Evolutionary conservation across 805 yeast species (phyloP), one percentile per base, ranked within the genome.

Genomic region (Cyberlindnera misumaiensis): DNA sequence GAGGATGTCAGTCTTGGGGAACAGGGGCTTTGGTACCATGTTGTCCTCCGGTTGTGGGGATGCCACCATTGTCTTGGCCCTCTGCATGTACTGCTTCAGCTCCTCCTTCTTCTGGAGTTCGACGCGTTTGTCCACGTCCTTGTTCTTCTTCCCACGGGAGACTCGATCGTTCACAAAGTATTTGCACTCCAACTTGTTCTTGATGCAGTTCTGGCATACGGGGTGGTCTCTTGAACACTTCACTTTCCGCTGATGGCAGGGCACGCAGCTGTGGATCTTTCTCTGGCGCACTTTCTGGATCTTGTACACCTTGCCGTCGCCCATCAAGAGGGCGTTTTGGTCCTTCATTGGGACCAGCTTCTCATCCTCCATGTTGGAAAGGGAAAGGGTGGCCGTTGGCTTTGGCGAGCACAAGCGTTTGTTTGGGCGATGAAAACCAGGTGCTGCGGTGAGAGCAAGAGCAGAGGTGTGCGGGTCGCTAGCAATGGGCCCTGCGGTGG

Each of bases 271-370:
- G 32, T 72, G 61, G 32, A 77, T 75, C 48, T 70, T 70, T 38
- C 84, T 54, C 53, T 77, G 84, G 44, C 84, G 68, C 3, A 77
- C 63, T 42, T 72, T 74, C 48, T 77, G 84, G 13, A 75, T 72
- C 53, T 77, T 77, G 63, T 73, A 72, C 6, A 76, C 71, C 45
- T 71, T 72, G 9, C 73, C 79, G 47, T 72, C 64, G 4, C 72
- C 72, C 43, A 72, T 51, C 7, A 67, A 57, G 24, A 60, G 52
- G 25, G 65, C 62, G 15, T 54, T 56, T 34, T 58, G 58, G 45
- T 58, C 63, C 49, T 58, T 58, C 48, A 56, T 56, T 5, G 60
- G 59, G 4, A 56, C 51, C 24, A 55, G 40, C 18, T 49, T 48
- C 11, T 49, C 52, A 11, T 20, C 24, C 24, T 20, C 24, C 24